Percentiles rank a stretch among this genome's conserved stretches.
phyloP scores from a whole-genome alignment of 2,329 filamentous ascomycete genomes.

The Coniella vitis region DNA sequence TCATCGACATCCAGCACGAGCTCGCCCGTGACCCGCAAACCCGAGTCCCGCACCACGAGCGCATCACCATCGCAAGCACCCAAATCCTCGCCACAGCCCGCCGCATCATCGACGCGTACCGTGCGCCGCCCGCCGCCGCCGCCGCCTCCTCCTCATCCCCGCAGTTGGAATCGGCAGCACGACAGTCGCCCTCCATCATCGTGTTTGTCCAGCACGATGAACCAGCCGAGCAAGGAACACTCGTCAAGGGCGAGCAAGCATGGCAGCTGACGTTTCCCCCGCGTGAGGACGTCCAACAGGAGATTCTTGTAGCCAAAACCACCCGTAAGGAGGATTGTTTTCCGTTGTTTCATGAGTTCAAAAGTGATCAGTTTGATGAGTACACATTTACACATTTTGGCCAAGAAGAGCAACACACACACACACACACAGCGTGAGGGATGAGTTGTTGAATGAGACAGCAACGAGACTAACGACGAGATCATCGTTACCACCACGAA shows the following conservation, averaged over 20 bases:
- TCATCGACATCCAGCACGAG: slow-evolving; percentile 29
- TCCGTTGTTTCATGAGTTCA: too few relatives aligned
- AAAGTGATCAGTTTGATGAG: too few relatives aligned
- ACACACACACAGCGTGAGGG: too few relatives aligned
- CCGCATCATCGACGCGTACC: slow-evolving; percentile 9
- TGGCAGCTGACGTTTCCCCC: slow-evolving; percentile 27
- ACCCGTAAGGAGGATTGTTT: slow-evolving; percentile 19
- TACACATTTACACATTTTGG: too few relatives aligned
- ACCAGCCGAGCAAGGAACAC: slow-evolving; percentile 18
- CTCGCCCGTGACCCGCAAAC: slow-evolving; percentile 22
- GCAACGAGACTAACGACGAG: too few relatives aligned
- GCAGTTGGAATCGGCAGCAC: background rate
- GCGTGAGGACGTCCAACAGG: slow-evolving; percentile 13
- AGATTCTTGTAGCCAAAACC: slow-evolving; percentile 23
- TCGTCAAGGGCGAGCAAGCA: slow-evolving; percentile 20
- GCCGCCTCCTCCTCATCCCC: background rate
- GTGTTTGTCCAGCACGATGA: slow-evolving; percentile 28
- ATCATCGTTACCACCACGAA: background rate
- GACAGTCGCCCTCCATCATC: slow-evolving; percentile 13
- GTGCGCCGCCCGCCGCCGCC: too few relatives aligned
- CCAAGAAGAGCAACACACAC: too few relatives aligned
- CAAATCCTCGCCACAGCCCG: slow-evolving; percentile 21
- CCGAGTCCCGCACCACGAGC: slow-evolving; percentile 21
- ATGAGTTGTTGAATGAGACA: too few relatives aligned
- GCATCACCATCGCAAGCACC: slow-evolving; percentile 19